Base-by-base conservation (phyloP, 768 basidiomycete species). In the Termitomyces sp. region DNA sequence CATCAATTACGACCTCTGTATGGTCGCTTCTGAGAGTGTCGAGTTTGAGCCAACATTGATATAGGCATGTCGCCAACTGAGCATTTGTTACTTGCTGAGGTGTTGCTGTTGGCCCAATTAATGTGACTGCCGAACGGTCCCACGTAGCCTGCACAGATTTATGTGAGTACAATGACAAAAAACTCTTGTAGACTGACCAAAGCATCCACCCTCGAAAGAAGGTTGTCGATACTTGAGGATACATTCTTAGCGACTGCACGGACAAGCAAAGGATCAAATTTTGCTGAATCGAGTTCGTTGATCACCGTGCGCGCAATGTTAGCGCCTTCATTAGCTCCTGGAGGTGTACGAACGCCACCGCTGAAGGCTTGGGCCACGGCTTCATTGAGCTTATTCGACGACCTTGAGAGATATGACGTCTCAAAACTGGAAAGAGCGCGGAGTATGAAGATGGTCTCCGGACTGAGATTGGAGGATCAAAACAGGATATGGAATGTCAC, bases 231-330 rank as follows among this genome's bases (percentile, higher is more conserved):
- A 55, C 85, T 84, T 2, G 80, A 74, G 10, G 79, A 79, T 0
- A 82, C 85, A 66, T 84, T 87, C 69, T 86, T 87, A 15, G 94
- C 92, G 8, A 97, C 86, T 6, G 85, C 79, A 58, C 80, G 81
- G 12, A 92, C 84, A 15, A 99, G 75, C 37, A 98, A 69, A 0
- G 96, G 96, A 72, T 99, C 97, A 68, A 96, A 97, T 60, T 87
- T 81, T 15, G 93, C 93, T 2, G 92, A 85, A 70, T 98, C 94
- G 5, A 99, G 81, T 66, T 98, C 97, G 69, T 98, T 98, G 28
- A 85, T 83, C 22, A 95, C 77, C 1, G 82, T 79, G 10, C 97
- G 80, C 1, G 90, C 87, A 18, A 94, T 77, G 53, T 84, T 85
- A 2, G 85, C 72, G 13, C 92, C 97, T 55, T 98, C 94, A 39